phyloP scores from a whole-genome alignment of 139 green algal genomes.

The Gonium pectorale region DNA sequence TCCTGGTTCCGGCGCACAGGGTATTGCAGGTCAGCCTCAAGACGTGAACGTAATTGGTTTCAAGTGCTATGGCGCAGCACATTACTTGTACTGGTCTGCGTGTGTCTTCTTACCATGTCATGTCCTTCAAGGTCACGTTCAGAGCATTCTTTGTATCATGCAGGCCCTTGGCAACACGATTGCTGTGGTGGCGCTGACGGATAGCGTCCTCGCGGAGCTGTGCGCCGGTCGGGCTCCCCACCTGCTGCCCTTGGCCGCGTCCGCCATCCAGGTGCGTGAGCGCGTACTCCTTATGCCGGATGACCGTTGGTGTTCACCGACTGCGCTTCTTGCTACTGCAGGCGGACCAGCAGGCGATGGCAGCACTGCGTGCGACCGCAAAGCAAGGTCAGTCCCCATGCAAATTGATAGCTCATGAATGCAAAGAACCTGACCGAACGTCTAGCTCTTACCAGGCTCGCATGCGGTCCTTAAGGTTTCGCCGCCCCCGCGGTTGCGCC shows the following conservation, averaged over 20 bases:
- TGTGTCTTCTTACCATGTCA: no score
- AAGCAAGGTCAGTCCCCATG: neutral
- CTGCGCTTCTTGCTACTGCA: neutral
- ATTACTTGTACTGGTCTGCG: no score
- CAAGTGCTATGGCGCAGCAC: no score
- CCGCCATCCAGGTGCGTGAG: neutral
- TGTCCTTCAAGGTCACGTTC: no score
- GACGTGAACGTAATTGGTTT: neutral
- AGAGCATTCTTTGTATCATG: no score
- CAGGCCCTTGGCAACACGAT: constrained; percentile 35
- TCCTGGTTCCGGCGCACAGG: constrained; percentile 22
- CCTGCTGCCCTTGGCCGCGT: constrained; percentile 28
- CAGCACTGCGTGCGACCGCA: no score
- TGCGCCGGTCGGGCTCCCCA: neutral
- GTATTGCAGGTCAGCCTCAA: constrained; percentile 9
- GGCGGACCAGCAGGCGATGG: neutral
- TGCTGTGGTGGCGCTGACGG: constrained; percentile 8
- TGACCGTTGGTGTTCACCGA: neutral
- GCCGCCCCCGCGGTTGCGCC: no score
- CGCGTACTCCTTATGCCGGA: no score
- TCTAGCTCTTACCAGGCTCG: neutral
- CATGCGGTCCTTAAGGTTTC: no score
- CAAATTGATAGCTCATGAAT: neutral
- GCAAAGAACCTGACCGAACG: neutral
- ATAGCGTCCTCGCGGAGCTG: constrained; percentile 35